These are phyloP conservation scores for Croton laevigatus DNA, from an alignment of 441 rosid species.

Conservation along the genomic window DNA sequence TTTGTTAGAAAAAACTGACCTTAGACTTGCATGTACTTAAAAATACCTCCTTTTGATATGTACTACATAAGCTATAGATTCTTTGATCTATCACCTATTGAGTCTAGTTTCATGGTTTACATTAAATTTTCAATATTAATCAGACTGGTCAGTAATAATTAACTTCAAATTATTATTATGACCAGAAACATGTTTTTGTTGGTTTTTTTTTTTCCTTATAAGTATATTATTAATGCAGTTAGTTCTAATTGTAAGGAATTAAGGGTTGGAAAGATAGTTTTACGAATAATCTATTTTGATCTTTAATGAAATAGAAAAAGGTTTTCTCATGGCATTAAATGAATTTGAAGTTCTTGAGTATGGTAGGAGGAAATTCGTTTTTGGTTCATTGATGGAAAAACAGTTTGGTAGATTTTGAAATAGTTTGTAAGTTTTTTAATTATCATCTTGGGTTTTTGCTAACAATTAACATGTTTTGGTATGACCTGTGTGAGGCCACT, in stretches of 20 bases:
- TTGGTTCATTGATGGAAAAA: neutral
- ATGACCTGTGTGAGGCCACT: slow-evolving; percentile 1
- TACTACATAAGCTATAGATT: neutral
- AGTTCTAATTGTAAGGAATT: neutral
- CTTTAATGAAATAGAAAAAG: neutral
- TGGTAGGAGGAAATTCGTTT: neutral
- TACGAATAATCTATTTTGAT: neutral
- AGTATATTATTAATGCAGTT: neutral
- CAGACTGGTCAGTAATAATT: neutral
- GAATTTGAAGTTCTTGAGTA: neutral
- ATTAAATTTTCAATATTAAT: neutral
- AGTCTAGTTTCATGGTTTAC: neutral
- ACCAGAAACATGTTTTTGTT: neutral
- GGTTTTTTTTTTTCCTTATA: neutral
- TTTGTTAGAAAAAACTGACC: neutral
- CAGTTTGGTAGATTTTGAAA: neutral
- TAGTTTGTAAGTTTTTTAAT: neutral
- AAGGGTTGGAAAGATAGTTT: too few relatives aligned
- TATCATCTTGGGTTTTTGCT: neutral
- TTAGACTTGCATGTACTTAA: neutral
- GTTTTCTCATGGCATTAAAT: neutral
- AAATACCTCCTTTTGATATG: neutral
- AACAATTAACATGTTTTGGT: neutral
- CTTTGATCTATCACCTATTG: neutral
- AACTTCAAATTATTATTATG: neutral